A percentile compares a stretch with the other conserved stretches of the same genome.
phyloP scores from a whole-genome alignment of 148 eudicot genomes.

The Dianthus caryophyllus region DNA sequence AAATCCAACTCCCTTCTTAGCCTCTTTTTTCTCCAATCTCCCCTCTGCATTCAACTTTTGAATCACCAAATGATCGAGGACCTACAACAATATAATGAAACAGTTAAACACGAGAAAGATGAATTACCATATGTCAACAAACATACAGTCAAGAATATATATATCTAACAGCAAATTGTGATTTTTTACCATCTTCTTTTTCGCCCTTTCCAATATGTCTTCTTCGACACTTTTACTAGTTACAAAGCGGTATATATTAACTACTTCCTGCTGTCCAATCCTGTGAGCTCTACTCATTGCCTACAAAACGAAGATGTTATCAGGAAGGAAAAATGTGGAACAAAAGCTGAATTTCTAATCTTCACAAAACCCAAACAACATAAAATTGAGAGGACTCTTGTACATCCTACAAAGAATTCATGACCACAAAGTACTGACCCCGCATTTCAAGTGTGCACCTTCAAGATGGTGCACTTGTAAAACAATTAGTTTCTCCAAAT shows the following conservation, averaged over 20 bases:
- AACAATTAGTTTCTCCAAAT: slow-evolving; percentile 1
- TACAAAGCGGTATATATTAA: slow-evolving; percentile 94
- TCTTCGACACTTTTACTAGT: slow-evolving; percentile 99
- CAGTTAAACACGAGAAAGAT: background rate
- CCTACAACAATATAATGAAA: slow-evolving; percentile 36
- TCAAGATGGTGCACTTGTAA: background rate
- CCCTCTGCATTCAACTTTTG: slow-evolving; percentile 99
- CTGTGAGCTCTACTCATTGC: slow-evolving; percentile 99
- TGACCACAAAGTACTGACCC: background rate
- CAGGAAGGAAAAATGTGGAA: background rate
- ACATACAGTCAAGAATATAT: background rate
- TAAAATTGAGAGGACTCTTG: background rate
- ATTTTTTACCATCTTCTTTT: slow-evolving; percentile 85
- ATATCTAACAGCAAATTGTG: background rate
- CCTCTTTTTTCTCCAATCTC: slow-evolving; percentile 89
- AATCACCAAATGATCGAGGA: slow-evolving; percentile 96
- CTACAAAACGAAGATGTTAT: slow-evolving; percentile 24
- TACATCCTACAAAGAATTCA: background rate
- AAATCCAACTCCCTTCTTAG: slow-evolving; percentile 76
- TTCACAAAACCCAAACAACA: background rate
- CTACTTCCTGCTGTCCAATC: slow-evolving; percentile 99
- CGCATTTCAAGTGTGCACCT: background rate
- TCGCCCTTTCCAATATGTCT: slow-evolving; percentile 97
- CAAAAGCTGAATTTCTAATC: background rate
- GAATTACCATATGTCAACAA: background rate